A percentile compares a stretch with the other conserved stretches of the same genome.
Conservation (phyloP, 2,329 filamentous ascomycete genomes). For the Alternaria hordeiaustralica region DNA sequence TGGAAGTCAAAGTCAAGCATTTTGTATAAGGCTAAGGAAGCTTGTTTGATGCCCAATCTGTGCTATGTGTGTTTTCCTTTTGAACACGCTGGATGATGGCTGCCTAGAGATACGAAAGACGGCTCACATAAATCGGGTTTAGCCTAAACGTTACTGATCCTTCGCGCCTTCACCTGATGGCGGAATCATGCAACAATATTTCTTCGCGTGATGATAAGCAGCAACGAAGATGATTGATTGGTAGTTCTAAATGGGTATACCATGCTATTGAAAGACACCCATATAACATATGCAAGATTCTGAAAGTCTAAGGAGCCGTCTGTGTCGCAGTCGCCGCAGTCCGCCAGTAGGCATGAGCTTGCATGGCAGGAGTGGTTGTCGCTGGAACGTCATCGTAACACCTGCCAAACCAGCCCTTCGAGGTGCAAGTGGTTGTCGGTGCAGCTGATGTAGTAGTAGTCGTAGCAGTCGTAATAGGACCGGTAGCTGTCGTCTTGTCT, state of each 20-base stretch:
- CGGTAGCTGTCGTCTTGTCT: constrained; percentile 33
- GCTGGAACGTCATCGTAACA: constrained; percentile 35
- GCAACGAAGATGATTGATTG: not conserved
- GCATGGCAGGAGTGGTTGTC: constrained; percentile 36
- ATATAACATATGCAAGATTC: not conserved
- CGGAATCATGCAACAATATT: not conserved
- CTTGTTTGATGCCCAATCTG: not conserved
- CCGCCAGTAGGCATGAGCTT: constrained; percentile 35
- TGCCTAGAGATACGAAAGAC: not conserved
- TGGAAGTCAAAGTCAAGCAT: constrained; percentile 70
- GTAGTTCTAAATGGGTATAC: not conserved
- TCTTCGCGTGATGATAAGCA: not conserved
- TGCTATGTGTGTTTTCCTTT: not conserved
- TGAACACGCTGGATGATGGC: not conserved
- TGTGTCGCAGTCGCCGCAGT: constrained; percentile 32
- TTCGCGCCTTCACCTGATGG: not conserved
- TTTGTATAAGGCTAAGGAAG: not conserved
- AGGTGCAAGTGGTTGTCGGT: constrained; percentile 39
- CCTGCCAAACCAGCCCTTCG: constrained; percentile 46
- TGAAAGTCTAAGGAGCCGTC: constrained; percentile 13
- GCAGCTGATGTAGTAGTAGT: constrained; percentile 29
- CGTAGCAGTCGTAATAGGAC: constrained; percentile 18
- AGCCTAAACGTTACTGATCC: not conserved
- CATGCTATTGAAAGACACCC: not conserved
- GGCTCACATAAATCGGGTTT: not conserved